A percentile compares a stretch with the other conserved stretches of the same genome.
phyloP scores from a whole-genome alignment of 2,329 filamentous ascomycete genomes.

The Aspergillus glaucus region DNA sequence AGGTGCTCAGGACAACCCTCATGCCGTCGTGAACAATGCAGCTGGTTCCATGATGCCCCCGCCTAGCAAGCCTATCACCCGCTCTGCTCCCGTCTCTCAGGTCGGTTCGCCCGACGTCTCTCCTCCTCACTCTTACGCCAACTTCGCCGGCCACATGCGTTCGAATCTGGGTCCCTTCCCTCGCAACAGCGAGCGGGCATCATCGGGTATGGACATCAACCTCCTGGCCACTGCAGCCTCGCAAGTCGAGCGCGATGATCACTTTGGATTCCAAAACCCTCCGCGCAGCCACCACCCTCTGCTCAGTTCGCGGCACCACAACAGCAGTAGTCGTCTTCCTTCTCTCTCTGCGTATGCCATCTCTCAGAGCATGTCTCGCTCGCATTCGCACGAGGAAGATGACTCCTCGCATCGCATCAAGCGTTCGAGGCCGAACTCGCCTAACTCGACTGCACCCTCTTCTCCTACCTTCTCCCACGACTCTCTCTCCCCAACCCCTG shows the following conservation, averaged over 20 bases:
- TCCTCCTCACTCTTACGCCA: slow-evolving; percentile 77
- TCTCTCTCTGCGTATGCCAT: slow-evolving; percentile 71
- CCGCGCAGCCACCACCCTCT: slow-evolving; percentile 41
- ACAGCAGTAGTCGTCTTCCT: slow-evolving; percentile 55
- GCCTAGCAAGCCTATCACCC: slow-evolving; percentile 70
- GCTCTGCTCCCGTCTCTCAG: slow-evolving; percentile 81
- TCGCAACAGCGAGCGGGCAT: slow-evolving; percentile 41
- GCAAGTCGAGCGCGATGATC: slow-evolving; percentile 59
- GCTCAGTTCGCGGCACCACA: slow-evolving; percentile 40
- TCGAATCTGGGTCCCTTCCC: slow-evolving; percentile 54
- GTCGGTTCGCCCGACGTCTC: slow-evolving; percentile 92
- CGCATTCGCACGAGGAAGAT: slow-evolving; percentile 69
- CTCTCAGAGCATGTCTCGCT: slow-evolving; percentile 80
- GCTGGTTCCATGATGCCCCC: slow-evolving; percentile 67
- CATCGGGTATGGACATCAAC: slow-evolving; percentile 56
- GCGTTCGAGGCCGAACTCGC: slow-evolving; percentile 86
- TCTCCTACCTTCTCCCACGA: slow-evolving; percentile 96
- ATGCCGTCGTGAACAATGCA: slow-evolving; percentile 33
- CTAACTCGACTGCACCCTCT: slow-evolving; percentile 89
- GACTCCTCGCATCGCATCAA: slow-evolving; percentile 71
- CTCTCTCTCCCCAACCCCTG: slow-evolving; percentile 88
- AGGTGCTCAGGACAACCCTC: slow-evolving; percentile 43
- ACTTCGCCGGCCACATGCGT: slow-evolving; percentile 52
- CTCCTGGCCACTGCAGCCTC: slow-evolving; percentile 64
- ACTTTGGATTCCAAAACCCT: slow-evolving; percentile 36